Conservation (phyloP, 1,139 yeast species). For the Hemisphaericaspora xylanilytica region DNA sequence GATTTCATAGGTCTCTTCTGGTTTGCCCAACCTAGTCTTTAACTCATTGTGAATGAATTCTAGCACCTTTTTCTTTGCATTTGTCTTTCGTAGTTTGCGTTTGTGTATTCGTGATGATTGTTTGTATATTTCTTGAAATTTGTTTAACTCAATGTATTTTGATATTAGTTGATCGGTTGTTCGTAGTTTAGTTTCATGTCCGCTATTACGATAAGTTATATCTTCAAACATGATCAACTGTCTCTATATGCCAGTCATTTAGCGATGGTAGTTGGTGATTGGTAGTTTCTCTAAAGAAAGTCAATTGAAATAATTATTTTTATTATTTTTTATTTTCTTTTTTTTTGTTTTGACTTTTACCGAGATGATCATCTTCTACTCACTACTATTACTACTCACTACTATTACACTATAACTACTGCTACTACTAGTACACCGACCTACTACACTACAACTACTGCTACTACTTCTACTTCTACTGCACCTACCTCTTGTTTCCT, state of each 20-base stretch:
- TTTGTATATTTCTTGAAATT: conserved; percentile 12
- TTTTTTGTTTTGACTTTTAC: too few species aligned
- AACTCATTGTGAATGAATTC: conserved; percentile 18
- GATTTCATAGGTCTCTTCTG: conserved; percentile 39
- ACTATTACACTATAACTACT: too few species aligned
- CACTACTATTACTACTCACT: too few species aligned
- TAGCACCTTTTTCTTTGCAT: conserved; percentile 15
- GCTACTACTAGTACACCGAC: too few species aligned
- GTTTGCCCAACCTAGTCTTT: conserved; percentile 17
- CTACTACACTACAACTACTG: too few species aligned
- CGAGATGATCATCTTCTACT: too few species aligned
- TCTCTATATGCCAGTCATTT: background rate
- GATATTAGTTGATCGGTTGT: conserved; percentile 14
- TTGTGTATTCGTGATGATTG: conserved; percentile 7
- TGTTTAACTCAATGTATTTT: conserved; percentile 21
- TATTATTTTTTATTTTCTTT: too few species aligned
- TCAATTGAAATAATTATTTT: too few species aligned
- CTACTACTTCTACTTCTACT: too few species aligned
- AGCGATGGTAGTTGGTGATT: too few species aligned
- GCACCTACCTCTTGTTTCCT: too few species aligned
- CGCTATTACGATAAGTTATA: conserved; percentile 15
- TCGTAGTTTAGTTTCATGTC: conserved; percentile 8
- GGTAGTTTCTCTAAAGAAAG: too few species aligned
- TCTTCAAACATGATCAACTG: conserved; percentile 21
- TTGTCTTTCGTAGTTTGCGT: conserved; percentile 13